Percentiles rank a stretch among this genome's conserved stretches.
These are phyloP conservation scores for Kwoniella pini DNA, from an alignment of 768 basidiomycete genomes.

Conservation along the genomic window DNA sequence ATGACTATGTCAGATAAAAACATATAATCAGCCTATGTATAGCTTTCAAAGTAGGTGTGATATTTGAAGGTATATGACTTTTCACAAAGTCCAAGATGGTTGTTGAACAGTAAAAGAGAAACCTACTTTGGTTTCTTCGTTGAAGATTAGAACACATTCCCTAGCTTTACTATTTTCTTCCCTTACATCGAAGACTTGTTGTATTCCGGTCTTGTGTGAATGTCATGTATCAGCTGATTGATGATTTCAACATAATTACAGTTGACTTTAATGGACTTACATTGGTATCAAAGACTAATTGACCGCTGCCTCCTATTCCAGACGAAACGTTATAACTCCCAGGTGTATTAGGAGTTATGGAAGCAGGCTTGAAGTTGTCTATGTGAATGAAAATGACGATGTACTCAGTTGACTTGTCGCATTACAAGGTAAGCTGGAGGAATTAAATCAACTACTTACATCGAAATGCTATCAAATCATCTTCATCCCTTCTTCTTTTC, in stretches of 20 bases:
- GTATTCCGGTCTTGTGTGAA: slow-evolving; percentile 24
- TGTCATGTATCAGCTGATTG: background rate
- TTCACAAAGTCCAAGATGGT: too few relatives aligned
- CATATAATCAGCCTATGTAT: too few relatives aligned
- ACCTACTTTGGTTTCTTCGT: slow-evolving; percentile 32
- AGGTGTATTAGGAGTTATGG: slow-evolving; percentile 31
- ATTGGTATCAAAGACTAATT: slow-evolving; percentile 17
- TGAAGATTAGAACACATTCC: slow-evolving; percentile 44
- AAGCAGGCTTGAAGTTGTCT: slow-evolving; percentile 47
- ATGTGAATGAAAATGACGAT: too few relatives aligned
- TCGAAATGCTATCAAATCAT: slow-evolving; percentile 26
- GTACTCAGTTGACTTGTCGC: too few relatives aligned
- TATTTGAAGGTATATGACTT: too few relatives aligned
- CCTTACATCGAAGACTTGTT: slow-evolving; percentile 43
- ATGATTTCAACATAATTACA: background rate
- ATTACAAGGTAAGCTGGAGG: too few relatives aligned
- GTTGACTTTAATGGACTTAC: slow-evolving; percentile 5
- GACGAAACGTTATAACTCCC: slow-evolving; percentile 16
- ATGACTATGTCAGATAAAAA: slow-evolving; percentile 20
- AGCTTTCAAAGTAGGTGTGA: too few relatives aligned
- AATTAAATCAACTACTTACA: too few relatives aligned
- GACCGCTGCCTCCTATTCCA: slow-evolving; percentile 1
- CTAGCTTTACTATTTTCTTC: slow-evolving; percentile 35
- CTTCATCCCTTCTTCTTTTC: slow-evolving; percentile 17
- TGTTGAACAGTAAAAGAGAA: background rate